These are phyloP conservation scores for Phytopythium delawarense DNA, from an alignment of 352 stramenopile genomes.

Conservation along the genomic window DNA sequence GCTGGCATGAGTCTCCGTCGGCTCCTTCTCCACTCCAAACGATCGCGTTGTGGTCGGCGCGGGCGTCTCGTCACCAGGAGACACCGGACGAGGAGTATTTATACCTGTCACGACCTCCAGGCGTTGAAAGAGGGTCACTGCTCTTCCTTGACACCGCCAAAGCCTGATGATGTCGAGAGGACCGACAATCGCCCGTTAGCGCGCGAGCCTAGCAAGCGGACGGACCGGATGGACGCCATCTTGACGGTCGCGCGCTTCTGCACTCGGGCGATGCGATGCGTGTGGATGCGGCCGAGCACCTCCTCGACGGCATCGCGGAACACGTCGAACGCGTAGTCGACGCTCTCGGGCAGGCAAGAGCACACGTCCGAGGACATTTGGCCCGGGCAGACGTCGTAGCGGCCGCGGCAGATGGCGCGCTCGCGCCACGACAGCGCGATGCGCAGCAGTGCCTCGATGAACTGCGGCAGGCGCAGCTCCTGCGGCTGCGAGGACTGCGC, in stretches of 20 bases:
- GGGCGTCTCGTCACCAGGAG: background rate
- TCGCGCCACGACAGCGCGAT: slow-evolving; percentile 45
- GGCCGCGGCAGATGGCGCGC: slow-evolving; percentile 38
- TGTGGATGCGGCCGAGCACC: slow-evolving; percentile 34
- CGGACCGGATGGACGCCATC: slow-evolving; percentile 20
- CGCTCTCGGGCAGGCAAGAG: slow-evolving; percentile 17
- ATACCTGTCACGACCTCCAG: background rate
- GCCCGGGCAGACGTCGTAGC: slow-evolving; percentile 47
- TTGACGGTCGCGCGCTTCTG: slow-evolving; percentile 29
- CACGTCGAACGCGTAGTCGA: slow-evolving; percentile 32
- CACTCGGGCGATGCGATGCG: slow-evolving; percentile 16
- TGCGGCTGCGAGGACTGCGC: slow-evolving; percentile 5
- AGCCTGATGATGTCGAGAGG: background rate
- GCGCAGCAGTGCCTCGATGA: slow-evolving; percentile 48
- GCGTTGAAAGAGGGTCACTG: background rate
- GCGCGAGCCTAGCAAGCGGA: background rate
- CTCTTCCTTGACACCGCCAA: background rate
- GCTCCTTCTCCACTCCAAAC: background rate
- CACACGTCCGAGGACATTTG: slow-evolving; percentile 48
- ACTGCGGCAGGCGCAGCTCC: slow-evolving; percentile 40
- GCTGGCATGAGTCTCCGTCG: slow-evolving; percentile 14
- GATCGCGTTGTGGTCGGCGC: background rate
- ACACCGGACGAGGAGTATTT: background rate
- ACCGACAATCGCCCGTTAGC: background rate
- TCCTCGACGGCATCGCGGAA: slow-evolving; percentile 45